Percentiles rank a stretch among this genome's conserved stretches.
Evolutionary conservation across 169 alveolate genomes (phyloP).

Genomic region (Nephromyces sp.): DNA sequence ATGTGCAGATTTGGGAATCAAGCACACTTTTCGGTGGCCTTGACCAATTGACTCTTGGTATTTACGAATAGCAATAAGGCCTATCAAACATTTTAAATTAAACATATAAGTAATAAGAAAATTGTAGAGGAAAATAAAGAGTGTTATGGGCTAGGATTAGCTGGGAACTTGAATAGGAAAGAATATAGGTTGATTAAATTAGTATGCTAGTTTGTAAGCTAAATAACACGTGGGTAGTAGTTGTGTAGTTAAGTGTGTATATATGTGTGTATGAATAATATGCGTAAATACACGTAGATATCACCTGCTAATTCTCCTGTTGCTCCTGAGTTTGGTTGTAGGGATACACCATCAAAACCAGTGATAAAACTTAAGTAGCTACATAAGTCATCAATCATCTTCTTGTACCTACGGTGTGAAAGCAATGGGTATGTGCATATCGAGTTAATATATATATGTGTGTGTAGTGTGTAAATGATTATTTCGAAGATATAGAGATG

Average conservation of each 20-base stretch:
- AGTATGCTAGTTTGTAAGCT: no score
- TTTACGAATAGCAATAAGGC: constrained; percentile 55
- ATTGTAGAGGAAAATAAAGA: background rate
- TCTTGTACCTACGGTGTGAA: background rate
- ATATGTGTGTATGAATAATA: no score
- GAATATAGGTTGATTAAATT: no score
- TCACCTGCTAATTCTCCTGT: constrained; percentile 74
- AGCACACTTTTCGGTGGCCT: constrained; percentile 54
- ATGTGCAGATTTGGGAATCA: constrained; percentile 76
- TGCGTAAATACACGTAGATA: no score
- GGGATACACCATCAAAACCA: constrained; percentile 63
- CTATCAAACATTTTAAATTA: background rate
- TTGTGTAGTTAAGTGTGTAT: no score
- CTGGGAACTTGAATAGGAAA: no score
- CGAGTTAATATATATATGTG: no score
- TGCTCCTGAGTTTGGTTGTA: constrained; percentile 73
- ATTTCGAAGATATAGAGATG: no score
- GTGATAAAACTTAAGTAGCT: background rate
- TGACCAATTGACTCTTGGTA: constrained; percentile 55
- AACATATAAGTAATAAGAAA: background rate
- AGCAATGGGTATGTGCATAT: no score
- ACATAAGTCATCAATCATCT: background rate
- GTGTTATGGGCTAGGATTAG: background rate
- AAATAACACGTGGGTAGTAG: no score
- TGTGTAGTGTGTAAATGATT: no score